phyloP scores from a whole-genome alignment of 805 yeast genomes.

The Ogataea nitratoaversa region DNA sequence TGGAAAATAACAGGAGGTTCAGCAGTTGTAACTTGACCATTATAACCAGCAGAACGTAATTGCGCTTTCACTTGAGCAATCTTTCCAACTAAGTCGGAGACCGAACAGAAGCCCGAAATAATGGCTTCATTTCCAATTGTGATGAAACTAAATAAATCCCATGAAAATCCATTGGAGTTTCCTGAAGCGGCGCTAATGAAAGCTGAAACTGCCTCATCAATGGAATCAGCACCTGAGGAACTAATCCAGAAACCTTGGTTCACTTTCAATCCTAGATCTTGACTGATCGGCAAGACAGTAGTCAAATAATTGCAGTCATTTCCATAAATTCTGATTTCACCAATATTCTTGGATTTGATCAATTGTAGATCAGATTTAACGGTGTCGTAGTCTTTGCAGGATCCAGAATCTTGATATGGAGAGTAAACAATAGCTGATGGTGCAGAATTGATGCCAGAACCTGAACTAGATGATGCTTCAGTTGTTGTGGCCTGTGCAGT shows the following conservation, averaged over 20 bases:
- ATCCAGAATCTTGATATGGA: conserved; percentile 67
- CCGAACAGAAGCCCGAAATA: conserved; percentile 56
- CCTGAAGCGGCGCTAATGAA: conserved; percentile 42
- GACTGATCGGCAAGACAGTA: conserved; percentile 60
- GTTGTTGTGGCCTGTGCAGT: not conserved
- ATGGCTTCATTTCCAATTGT: conserved; percentile 91
- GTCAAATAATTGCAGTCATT: conserved; percentile 74
- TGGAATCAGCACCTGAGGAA: conserved; percentile 59
- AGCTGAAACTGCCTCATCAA: conserved; percentile 53
- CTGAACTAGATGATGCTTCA: conserved; percentile 25
- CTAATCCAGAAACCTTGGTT: conserved; percentile 88
- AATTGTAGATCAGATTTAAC: conserved; percentile 55
- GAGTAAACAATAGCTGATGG: conserved; percentile 70
- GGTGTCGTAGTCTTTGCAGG: conserved; percentile 57
- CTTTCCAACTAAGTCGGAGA: conserved; percentile 57
- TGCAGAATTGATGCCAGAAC: conserved; percentile 24
- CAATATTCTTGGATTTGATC: conserved; percentile 60
- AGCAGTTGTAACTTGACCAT: conserved; percentile 74
- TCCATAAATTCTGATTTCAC: conserved; percentile 73
- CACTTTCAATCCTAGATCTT: conserved; percentile 57
- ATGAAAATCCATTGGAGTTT: conserved; percentile 43
- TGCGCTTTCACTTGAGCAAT: conserved; percentile 57
- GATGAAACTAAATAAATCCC: conserved; percentile 73
- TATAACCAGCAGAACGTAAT: conserved; percentile 66
- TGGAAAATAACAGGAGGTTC: conserved; percentile 83